Evolutionary conservation across 495 filamentous ascomycete species (phyloP).

Genomic region (Annulohypoxylon bovei): DNA sequence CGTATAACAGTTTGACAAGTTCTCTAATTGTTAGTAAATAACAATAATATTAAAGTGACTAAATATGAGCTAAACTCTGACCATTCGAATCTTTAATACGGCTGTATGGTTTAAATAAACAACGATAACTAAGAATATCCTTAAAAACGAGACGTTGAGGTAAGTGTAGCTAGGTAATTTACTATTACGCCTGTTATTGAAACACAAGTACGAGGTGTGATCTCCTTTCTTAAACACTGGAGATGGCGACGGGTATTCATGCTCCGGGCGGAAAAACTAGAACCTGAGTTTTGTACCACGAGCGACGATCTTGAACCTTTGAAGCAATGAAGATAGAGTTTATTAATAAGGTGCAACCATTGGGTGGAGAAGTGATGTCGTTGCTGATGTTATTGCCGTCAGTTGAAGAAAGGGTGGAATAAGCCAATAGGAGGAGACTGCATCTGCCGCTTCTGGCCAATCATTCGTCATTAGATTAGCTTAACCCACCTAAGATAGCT

Average conservation of each 20-base stretch:
- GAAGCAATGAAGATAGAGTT: not conserved
- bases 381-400: slow-evolving; percentile 25
- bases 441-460: slow-evolving; percentile 15
- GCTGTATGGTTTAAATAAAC: not conserved
- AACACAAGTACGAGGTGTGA: not conserved
- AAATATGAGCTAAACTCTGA: not conserved
- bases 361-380: slow-evolving; percentile 39
- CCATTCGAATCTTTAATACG: not conserved
- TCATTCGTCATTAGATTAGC: slow-evolving; percentile 14
- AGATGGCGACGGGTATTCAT: not conserved
- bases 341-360: slow-evolving; percentile 23
- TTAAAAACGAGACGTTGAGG: not conserved
- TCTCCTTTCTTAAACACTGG: not conserved
- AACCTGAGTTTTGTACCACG: not conserved
- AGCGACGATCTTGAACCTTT: not conserved
- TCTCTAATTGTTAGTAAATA: too few species aligned
- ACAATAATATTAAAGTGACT: not conserved
- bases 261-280: not conserved
- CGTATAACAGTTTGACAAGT: too few species aligned
- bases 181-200: not conserved
- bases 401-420: slow-evolving; percentile 18
- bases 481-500: slow-evolving; percentile 17
- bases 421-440: slow-evolving; percentile 5
- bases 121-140: not conserved
- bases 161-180: not conserved